Evolutionary conservation across 306 rosid species (phyloP).

Genomic region (Erythrophleum fordii): DNA sequence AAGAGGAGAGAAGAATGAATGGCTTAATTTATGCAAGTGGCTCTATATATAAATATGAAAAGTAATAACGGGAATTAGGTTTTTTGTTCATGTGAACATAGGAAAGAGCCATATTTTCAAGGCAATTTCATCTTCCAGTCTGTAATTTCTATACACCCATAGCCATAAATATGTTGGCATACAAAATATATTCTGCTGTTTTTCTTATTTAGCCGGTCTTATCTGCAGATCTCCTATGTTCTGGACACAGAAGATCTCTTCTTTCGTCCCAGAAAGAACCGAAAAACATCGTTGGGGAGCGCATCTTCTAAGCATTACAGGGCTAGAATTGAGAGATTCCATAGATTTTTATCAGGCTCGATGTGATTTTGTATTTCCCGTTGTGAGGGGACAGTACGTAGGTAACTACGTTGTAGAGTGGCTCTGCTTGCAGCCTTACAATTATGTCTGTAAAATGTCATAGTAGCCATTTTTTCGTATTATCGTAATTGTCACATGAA

Average conservation of each 20-base stretch:
- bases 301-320: slow-evolving; percentile 35
- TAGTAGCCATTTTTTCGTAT: slow-evolving; percentile 7
- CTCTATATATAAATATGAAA: too few relatives aligned
- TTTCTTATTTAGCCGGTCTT: slow-evolving; percentile 31
- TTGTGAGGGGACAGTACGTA: neutral
- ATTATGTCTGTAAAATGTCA: slow-evolving; percentile 35
- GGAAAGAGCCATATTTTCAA: too few relatives aligned
- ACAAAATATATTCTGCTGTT: neutral
- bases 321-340: slow-evolving; percentile 66
- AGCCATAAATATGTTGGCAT: neutral
- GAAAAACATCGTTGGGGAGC: slow-evolving; percentile 36
- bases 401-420: slow-evolving; percentile 27
- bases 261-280: slow-evolving; percentile 61
- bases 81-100: too few relatives aligned
- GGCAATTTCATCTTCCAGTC: neutral
- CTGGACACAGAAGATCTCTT: slow-evolving; percentile 83
- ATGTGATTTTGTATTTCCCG: slow-evolving; percentile 21
- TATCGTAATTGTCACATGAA: slow-evolving; percentile 36
- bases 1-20: too few relatives aligned
- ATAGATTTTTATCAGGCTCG: slow-evolving; percentile 52
- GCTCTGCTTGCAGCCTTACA: slow-evolving; percentile 28
- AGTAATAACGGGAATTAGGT: too few relatives aligned
- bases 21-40: neutral
- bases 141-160: neutral
- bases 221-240: slow-evolving; percentile 74